phyloP scores from a whole-genome alignment of 2,329 filamentous ascomycete species.

The Stagonosporopsis rhizophila region DNA sequence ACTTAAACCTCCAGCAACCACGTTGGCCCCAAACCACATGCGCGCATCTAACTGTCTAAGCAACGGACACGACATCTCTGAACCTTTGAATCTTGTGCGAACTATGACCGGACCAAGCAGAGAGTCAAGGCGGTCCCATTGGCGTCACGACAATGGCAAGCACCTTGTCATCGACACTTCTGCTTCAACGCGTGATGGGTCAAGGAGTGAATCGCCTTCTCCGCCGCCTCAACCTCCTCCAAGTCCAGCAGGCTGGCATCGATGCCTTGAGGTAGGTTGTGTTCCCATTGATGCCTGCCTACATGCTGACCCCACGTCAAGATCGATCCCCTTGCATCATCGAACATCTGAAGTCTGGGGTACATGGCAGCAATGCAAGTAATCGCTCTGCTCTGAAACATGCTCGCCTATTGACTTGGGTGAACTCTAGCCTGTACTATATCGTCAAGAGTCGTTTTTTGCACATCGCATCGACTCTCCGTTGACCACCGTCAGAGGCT shows the following conservation, averaged over 20 bases:
- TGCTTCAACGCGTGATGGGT: slow-evolving; percentile 3
- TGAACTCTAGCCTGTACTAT: not conserved
- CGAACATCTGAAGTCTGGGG: slow-evolving; percentile 17
- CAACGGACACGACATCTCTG: not conserved
- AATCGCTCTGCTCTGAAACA: not conserved
- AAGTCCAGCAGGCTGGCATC: slow-evolving; percentile 46
- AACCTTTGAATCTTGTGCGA: not conserved
- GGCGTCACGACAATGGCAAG: not conserved
- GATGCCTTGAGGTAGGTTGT: slow-evolving; percentile 25
- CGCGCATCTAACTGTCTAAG: not conserved
- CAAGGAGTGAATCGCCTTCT: slow-evolving; percentile 49
- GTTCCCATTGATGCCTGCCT: slow-evolving; percentile 7
- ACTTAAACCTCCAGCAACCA: slow-evolving; percentile 38
- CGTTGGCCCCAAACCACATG: slow-evolving; percentile 20
- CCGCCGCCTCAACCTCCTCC: slow-evolving; percentile 51
- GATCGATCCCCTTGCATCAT: slow-evolving; percentile 30
- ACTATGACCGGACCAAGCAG: slow-evolving; percentile 7
- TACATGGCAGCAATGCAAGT: slow-evolving; percentile 13
- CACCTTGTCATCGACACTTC: slow-evolving; percentile 6
- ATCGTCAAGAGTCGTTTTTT: not conserved
- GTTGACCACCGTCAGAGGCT: not conserved
- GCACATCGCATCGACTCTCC: not conserved
- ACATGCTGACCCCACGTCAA: slow-evolving; percentile 25
- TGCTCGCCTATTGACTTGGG: not conserved
- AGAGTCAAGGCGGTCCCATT: not conserved